Percentiles rank a stretch among this genome's conserved stretches.
These are phyloP conservation scores for Plasmodium inui DNA, from an alignment of 169 alveolate species.

Conservation along the genomic window DNA sequence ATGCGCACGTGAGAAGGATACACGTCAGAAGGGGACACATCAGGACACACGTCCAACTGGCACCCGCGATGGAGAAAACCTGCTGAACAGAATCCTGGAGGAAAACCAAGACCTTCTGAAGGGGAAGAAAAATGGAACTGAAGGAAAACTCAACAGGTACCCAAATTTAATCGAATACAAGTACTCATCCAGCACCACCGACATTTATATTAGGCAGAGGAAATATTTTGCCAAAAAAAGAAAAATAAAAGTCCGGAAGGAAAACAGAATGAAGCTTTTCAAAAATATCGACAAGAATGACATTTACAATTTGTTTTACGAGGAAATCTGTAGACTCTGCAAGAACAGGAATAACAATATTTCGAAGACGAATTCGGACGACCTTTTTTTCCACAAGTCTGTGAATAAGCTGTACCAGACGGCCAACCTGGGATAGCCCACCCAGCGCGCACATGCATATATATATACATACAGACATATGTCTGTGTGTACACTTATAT, in stretches of 20 bases:
- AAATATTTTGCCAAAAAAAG: constrained; percentile 52
- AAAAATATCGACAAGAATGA: constrained; percentile 70
- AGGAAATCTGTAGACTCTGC: constrained; percentile 47
- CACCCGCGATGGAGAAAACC: constrained; percentile 21
- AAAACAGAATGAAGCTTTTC: constrained; percentile 69
- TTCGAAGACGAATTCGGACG: constrained; percentile 49
- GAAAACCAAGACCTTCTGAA: constrained; percentile 11
- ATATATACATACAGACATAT: neutral
- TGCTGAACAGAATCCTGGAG: constrained; percentile 18
- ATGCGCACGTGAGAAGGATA: neutral
- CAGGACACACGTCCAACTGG: neutral
- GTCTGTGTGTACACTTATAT: neutral
- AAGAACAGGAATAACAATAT: constrained; percentile 40
- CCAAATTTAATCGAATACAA: constrained; percentile 33
- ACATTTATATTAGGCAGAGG: constrained; percentile 43
- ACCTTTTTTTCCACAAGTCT: constrained; percentile 66
- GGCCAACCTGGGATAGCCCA: neutral
- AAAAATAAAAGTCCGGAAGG: constrained; percentile 58
- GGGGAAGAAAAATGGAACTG: neutral
- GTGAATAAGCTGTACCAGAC: constrained; percentile 39
- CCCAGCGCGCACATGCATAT: neutral
- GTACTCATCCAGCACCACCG: constrained; percentile 50
- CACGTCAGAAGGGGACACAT: neutral
- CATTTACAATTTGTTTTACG: constrained; percentile 48
- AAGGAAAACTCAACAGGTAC: neutral